Percentiles rank a stretch among this genome's conserved stretches.
Evolutionary conservation across 805 yeast species (phyloP).

Genomic region (Candida boleticola): DNA sequence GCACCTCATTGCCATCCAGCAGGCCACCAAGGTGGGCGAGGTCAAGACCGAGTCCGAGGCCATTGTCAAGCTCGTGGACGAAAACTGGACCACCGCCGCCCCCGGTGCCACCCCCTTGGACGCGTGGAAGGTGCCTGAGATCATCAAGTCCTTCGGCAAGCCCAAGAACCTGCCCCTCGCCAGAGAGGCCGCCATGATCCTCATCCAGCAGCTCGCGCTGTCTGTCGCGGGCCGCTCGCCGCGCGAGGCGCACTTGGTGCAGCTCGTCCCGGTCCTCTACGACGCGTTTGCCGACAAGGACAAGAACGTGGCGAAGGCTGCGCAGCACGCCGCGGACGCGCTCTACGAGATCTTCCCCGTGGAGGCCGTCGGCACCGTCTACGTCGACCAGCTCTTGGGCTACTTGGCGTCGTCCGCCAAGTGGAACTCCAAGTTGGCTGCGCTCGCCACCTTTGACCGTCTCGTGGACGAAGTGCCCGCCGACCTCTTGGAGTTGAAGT

Average conservation of each 20-base stretch:
- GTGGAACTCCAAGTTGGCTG: slow-evolving; percentile 88
- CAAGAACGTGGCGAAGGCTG: slow-evolving; percentile 78
- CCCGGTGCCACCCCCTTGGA: slow-evolving; percentile 36
- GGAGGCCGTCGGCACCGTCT: slow-evolving; percentile 73
- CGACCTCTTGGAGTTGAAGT: slow-evolving; percentile 80
- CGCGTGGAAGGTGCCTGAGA: slow-evolving; percentile 65
- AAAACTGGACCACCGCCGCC: slow-evolving; percentile 36
- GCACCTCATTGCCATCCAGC: slow-evolving; percentile 49
- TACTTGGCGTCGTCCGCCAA: slow-evolving; percentile 82
- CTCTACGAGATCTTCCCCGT: slow-evolving; percentile 68
- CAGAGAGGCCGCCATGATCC: slow-evolving; percentile 72
- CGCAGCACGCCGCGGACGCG: slow-evolving; percentile 74
- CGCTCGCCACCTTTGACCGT: slow-evolving; percentile 69
- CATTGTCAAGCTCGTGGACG: slow-evolving; percentile 48
- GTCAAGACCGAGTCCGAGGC: slow-evolving; percentile 52
- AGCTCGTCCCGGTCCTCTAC: slow-evolving; percentile 59
- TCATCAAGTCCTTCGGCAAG: slow-evolving; percentile 63
- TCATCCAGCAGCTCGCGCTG: slow-evolving; percentile 57
- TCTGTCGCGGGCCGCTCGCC: slow-evolving; percentile 68
- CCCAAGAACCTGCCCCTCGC: slow-evolving; percentile 70
- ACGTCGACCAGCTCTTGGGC: slow-evolving; percentile 57
- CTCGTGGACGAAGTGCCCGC: slow-evolving; percentile 77
- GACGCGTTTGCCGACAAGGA: slow-evolving; percentile 87
- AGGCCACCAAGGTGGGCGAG: slow-evolving; percentile 51
- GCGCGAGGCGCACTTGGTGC: slow-evolving; percentile 69